A percentile compares a stretch with the other conserved stretches of the same genome.
Conservation (phyloP, 129 eudicot genomes). For the Daucus carota region DH1_v3.0 NC_030382.2:52018001-52018500, state of each 20-base stretch:
- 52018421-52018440: slow-evolving; percentile 47
- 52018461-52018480: slow-evolving; percentile 19
- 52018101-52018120: slow-evolving; percentile 43
- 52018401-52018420: slow-evolving; percentile 33
- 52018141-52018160: slow-evolving; percentile 59
- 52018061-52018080: slow-evolving; percentile 45
- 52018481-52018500: slow-evolving; percentile 4
- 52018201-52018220: slow-evolving; percentile 56
- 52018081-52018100: slow-evolving; percentile 40
- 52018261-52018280: slow-evolving; percentile 46
- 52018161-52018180: slow-evolving; percentile 59
- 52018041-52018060: slow-evolving; percentile 42
- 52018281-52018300: slow-evolving; percentile 60
- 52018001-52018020: slow-evolving; percentile 64
- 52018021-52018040: slow-evolving; percentile 50
- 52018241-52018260: slow-evolving; percentile 67
- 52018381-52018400: slow-evolving; percentile 60
- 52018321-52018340: slow-evolving; percentile 54
- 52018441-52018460: slow-evolving; percentile 31
- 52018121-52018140: slow-evolving; percentile 60
- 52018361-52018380: slow-evolving; percentile 57
- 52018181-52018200: slow-evolving; percentile 52
- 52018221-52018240: slow-evolving; percentile 69
- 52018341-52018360: slow-evolving; percentile 62
- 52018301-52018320: slow-evolving; percentile 69